Evolutionary conservation across 352 stramenopile species (phyloP).

Genomic region (Globisporangium mamillatum): DNA sequence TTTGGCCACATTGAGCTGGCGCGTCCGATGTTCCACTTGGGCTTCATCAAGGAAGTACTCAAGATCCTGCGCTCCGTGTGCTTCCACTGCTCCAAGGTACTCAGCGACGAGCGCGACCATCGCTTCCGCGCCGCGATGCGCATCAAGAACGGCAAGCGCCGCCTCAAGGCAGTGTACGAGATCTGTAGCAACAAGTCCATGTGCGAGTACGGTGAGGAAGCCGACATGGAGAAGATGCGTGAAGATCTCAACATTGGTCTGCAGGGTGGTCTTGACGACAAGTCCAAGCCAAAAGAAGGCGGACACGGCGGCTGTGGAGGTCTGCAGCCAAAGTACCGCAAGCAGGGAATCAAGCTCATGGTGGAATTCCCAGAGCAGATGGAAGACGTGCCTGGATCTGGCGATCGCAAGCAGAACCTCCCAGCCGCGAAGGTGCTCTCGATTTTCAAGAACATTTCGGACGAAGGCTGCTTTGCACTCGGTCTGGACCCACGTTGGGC

Average conservation of each 20-base stretch:
- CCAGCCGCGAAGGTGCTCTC: slow-evolving; percentile 93
- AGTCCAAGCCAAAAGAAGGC: slow-evolving; percentile 78
- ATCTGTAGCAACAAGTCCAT: slow-evolving; percentile 91
- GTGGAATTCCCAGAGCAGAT: slow-evolving; percentile 95
- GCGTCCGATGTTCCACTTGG: slow-evolving; percentile 96
- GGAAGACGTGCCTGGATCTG: slow-evolving; percentile 91
- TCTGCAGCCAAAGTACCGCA: slow-evolving; percentile 95
- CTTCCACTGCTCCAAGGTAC: slow-evolving; percentile 96
- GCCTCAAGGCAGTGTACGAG: slow-evolving; percentile 94
- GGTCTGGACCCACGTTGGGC: slow-evolving; percentile 94
- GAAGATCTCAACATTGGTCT: slow-evolving; percentile 85
- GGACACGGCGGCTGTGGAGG: slow-evolving; percentile 78
- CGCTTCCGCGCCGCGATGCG: slow-evolving; percentile 80
- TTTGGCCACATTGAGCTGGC: slow-evolving; percentile 99
- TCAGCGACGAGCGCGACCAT: slow-evolving; percentile 90
- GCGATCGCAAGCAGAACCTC: slow-evolving; percentile 97
- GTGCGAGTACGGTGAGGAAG: slow-evolving; percentile 82
- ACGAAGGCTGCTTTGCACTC: slow-evolving; percentile 94
- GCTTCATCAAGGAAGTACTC: slow-evolving; percentile 96
- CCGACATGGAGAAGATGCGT: slow-evolving; percentile 88
- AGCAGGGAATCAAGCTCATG: slow-evolving; percentile 94
- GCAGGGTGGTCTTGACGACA: slow-evolving; percentile 78
- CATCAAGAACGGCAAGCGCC: slow-evolving; percentile 87
- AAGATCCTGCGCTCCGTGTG: slow-evolving; percentile 95
- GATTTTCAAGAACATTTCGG: slow-evolving; percentile 97